Conservation (phyloP, 305 asterid species). For the Fraxinus sp. region DNA sequence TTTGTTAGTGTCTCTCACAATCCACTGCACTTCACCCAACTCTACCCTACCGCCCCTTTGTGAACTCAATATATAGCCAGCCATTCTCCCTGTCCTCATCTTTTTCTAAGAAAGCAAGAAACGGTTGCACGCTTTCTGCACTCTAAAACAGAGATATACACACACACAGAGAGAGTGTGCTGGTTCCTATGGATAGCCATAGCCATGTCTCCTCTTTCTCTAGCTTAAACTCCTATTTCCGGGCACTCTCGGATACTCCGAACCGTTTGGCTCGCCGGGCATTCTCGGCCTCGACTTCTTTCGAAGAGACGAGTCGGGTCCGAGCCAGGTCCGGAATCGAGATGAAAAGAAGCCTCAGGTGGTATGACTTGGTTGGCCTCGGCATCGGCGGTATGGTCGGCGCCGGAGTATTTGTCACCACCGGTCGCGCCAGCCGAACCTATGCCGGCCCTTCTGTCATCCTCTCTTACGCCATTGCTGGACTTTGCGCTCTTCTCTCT, state of each 20-base stretch:
- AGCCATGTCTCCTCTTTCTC: conserved; percentile 56
- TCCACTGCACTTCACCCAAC: too few relatives aligned
- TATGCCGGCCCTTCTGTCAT: conserved; percentile 81
- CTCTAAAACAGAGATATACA: not conserved
- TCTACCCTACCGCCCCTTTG: not conserved
- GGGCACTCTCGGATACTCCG: conserved; percentile 75
- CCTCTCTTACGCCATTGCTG: conserved; percentile 92
- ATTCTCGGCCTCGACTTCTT: not conserved
- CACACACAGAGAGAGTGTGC: not conserved
- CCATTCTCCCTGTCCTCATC: conserved; percentile 11
- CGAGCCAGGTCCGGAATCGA: not conserved
- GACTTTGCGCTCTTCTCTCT: conserved; percentile 83
- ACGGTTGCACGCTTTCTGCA: not conserved
- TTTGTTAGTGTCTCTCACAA: not conserved
- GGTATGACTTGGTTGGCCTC: conserved; percentile 74
- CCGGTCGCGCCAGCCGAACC: conserved; percentile 56
- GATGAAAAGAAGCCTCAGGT: conserved; percentile 44
- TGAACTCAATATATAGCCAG: conserved; percentile 3
- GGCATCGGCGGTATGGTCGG: conserved; percentile 98
- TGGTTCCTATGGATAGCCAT: conserved; percentile 38
- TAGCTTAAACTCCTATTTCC: conserved; percentile 49
- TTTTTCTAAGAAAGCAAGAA: not conserved
- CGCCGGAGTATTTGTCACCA: conserved; percentile 86
- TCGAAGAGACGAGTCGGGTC: not conserved
- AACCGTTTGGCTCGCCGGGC: conserved; percentile 74